A percentile compares a stretch with the other conserved stretches of the same genome.
phyloP scores from a whole-genome alignment of 1,139 yeast species.

The Suhomyces bribrorum region DNA sequence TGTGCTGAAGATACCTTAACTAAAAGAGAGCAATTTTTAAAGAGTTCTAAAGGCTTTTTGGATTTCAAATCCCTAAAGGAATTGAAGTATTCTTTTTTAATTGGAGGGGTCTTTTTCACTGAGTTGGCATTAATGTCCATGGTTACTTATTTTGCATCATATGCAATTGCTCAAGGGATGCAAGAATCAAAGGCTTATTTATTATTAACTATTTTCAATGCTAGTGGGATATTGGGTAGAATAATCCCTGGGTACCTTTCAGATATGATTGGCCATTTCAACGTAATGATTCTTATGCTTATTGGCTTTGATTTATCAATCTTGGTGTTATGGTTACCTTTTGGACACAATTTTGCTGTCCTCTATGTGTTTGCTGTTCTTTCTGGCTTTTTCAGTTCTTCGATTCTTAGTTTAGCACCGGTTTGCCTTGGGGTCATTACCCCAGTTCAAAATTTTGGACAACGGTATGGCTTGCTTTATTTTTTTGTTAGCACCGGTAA shows the following conservation, averaged over 20 bases:
- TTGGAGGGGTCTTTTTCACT: conserved; percentile 42
- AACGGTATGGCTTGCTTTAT: conserved; percentile 42
- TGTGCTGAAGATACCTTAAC: conserved; percentile 4
- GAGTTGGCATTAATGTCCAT: conserved; percentile 58
- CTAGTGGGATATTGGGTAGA: conserved; percentile 42
- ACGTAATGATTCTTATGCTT: conserved; percentile 41
- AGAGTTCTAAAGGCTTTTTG: conserved; percentile 20
- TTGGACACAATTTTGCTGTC: conserved; percentile 33
- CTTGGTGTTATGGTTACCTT: conserved; percentile 41
- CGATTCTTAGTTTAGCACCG: conserved; percentile 40
- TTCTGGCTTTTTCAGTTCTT: conserved; percentile 34
- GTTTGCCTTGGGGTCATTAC: conserved; percentile 43
- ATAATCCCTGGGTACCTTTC: conserved; percentile 41
- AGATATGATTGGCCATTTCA: conserved; percentile 41
- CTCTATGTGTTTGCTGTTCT: conserved; percentile 38
- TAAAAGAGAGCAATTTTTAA: conserved; percentile 5
- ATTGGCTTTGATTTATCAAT: conserved; percentile 33
- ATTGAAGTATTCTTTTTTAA: conserved; percentile 29
- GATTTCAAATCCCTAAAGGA: conserved; percentile 28
- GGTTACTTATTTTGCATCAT: conserved; percentile 46
- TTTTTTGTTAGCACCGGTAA: conserved; percentile 43
- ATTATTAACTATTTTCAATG: conserved; percentile 42
- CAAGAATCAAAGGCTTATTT: conserved; percentile 38
- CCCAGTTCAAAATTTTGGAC: conserved; percentile 42
- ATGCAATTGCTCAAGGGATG: conserved; percentile 44